Conservation (phyloP, 805 yeast genomes). For the Debaryomyces prosopidis region DNA sequence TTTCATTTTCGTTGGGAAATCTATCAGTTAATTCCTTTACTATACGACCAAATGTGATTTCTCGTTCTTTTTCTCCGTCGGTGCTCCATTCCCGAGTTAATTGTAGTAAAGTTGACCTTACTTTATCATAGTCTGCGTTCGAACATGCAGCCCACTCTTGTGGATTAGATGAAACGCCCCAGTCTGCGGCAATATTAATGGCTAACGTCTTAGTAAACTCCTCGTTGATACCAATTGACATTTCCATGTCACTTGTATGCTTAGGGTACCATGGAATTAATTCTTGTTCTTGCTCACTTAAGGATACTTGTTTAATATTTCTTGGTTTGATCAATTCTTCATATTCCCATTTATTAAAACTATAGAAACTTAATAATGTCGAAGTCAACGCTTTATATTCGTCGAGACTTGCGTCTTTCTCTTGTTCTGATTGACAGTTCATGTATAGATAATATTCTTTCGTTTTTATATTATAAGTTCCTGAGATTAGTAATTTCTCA, state of each 20-base stretch:
- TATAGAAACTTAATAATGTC: slow-evolving; percentile 35
- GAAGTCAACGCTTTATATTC: slow-evolving; percentile 38
- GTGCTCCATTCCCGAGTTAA: slow-evolving; percentile 62
- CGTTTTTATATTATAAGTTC: too few species aligned
- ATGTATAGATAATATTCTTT: too few species aligned
- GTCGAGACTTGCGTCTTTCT: slow-evolving; percentile 15
- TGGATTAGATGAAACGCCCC: slow-evolving; percentile 49
- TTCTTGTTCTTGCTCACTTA: slow-evolving; percentile 40
- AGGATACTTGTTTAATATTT: slow-evolving; percentile 20
- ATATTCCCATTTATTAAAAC: slow-evolving; percentile 33
- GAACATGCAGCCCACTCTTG: slow-evolving; percentile 43
- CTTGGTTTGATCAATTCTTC: slow-evolving; percentile 36
- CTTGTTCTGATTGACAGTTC: not conserved
- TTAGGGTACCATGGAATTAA: slow-evolving; percentile 52
- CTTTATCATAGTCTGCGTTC: slow-evolving; percentile 53
- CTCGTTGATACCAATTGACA: slow-evolving; percentile 47
- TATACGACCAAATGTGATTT: slow-evolving; percentile 36
- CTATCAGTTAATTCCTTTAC: slow-evolving; percentile 29
- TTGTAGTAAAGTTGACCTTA: slow-evolving; percentile 55
- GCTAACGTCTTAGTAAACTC: slow-evolving; percentile 47
- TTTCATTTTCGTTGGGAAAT: slow-evolving; percentile 35
- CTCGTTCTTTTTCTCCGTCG: slow-evolving; percentile 51
- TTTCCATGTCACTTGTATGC: slow-evolving; percentile 40
- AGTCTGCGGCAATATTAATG: slow-evolving; percentile 40
- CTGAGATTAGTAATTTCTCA: too few species aligned